Evolutionary conservation across 345 rosid species (phyloP).

Genomic region (Salix brachista): DNA sequence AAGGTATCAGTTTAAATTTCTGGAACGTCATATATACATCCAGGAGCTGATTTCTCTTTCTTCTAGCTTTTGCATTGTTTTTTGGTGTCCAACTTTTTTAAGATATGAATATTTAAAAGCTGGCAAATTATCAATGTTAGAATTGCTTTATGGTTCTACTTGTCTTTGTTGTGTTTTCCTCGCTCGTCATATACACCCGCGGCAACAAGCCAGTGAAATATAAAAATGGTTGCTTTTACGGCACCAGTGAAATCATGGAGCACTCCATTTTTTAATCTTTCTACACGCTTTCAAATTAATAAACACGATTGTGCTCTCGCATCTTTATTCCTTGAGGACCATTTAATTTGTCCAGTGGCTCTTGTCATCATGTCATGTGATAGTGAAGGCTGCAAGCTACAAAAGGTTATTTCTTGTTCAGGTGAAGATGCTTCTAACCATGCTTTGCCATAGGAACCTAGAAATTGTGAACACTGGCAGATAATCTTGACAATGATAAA

Average conservation of each 20-base stretch:
- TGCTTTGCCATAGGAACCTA: neutral
- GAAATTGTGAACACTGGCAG: neutral
- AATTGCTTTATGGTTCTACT: neutral
- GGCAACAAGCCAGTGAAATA: neutral
- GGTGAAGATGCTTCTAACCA: neutral
- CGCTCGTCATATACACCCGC: too few species aligned
- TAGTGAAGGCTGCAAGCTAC: neutral
- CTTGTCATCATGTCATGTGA: neutral
- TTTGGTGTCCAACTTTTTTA: neutral
- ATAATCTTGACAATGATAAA: neutral
- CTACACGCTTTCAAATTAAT: neutral
- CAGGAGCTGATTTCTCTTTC: neutral
- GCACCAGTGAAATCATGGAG: neutral
- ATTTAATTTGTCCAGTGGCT: neutral
- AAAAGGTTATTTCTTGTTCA: neutral
- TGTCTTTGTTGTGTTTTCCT: neutral
- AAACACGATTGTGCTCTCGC: neutral
- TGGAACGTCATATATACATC: neutral
- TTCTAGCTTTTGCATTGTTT: too few species aligned
- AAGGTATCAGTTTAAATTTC: neutral
- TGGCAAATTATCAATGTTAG: neutral
- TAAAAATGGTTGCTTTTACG: too few species aligned
- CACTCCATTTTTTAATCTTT: neutral
- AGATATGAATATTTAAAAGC: neutral
- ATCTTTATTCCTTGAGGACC: neutral